Conservation (phyloP, 2,329 filamentous ascomycete species). For the Fusarium torreyae region DNA sequence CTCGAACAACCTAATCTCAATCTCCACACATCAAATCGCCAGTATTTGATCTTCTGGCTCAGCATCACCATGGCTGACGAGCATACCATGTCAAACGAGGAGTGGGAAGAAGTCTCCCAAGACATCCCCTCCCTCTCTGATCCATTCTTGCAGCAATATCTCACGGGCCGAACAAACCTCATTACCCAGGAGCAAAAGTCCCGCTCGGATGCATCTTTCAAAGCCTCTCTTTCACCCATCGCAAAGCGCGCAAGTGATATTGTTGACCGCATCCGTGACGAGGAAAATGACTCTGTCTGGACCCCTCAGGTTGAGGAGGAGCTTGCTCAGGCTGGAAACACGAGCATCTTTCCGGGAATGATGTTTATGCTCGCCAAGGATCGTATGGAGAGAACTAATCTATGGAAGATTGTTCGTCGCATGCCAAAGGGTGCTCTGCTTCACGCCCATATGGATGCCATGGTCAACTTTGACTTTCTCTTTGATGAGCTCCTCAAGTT, state of each 20-base stretch:
- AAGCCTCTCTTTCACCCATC: slow-evolving; percentile 82
- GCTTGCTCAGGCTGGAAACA: slow-evolving; percentile 72
- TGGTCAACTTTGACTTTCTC: slow-evolving; percentile 89
- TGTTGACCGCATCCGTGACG: slow-evolving; percentile 82
- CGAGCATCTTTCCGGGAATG: slow-evolving; percentile 87
- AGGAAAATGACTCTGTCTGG: slow-evolving; percentile 85
- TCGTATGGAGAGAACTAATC: slow-evolving; percentile 85
- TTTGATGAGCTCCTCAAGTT: slow-evolving; percentile 79
- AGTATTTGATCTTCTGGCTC: too few relatives aligned
- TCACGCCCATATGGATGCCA: slow-evolving; percentile 92
- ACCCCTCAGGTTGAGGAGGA: slow-evolving; percentile 79
- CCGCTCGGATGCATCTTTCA: slow-evolving; percentile 81
- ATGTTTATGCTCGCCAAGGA: slow-evolving; percentile 91
- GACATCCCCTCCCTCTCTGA: slow-evolving; percentile 74
- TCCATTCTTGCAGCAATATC: slow-evolving; percentile 86
- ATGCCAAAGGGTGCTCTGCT: slow-evolving; percentile 93
- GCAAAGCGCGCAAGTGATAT: slow-evolving; percentile 84
- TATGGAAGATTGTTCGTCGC: slow-evolving; percentile 86
- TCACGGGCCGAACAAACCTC: slow-evolving; percentile 81
- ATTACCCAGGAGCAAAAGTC: slow-evolving; percentile 86
- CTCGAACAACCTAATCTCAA: background rate
- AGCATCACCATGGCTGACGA: slow-evolving; percentile 51
- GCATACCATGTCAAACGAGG: slow-evolving; percentile 64
- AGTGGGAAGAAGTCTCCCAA: slow-evolving; percentile 71
- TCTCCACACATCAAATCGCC: background rate